Base-by-base conservation (phyloP, 306 rosid genomes). In the Dalbergia oliveri region DNA sequence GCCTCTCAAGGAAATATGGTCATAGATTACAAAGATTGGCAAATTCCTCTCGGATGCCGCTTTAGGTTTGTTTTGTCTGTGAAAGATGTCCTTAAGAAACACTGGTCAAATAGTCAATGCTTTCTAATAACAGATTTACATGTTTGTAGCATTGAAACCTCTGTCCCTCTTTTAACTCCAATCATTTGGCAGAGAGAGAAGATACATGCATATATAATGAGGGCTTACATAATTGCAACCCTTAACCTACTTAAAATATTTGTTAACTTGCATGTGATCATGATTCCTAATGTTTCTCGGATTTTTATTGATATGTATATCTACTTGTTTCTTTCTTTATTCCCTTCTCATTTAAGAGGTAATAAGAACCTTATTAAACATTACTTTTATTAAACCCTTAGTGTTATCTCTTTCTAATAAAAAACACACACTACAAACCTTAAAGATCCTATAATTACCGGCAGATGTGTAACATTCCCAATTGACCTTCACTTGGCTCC, bases 11-110 rank as follows among this genome's bases (percentile, higher is more conserved):
- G 78, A 80, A 89, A 87, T 86, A 11, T 61, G 86, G 95, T 93
- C 76, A 88, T 94, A 84, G 99, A 94, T 85, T 94, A 91, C 86
- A 94, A 91, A 90, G 99, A 94, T 75, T 93, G 94, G 99, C 97
- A 94, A 88, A 83, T 94, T 84, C 99, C 99, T 44, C 97, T 94
- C 41, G 99, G 99, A 69, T 97, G 99, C 76, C 95, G 97, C 69
- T 94, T 94, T 79, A 91, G 99, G 97, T 94, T 69, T 63, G 89
- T 79, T 93, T 69, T 63, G 89, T 79, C 75, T 80, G 74, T 34
- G 8, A 45, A 83, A 72, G 12, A 14, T 73, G 78, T 16, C 65
- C 72, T 75, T 63, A 16, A 63, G 74, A 63, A 58, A 31, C 23
- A 66, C 57, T 26, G n/a, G 47, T 45, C 13, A 54, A 16, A 69